phyloP scores from a whole-genome alignment of 495 filamentous ascomycete genomes.

The Hypoxylon cercidicola region DNA sequence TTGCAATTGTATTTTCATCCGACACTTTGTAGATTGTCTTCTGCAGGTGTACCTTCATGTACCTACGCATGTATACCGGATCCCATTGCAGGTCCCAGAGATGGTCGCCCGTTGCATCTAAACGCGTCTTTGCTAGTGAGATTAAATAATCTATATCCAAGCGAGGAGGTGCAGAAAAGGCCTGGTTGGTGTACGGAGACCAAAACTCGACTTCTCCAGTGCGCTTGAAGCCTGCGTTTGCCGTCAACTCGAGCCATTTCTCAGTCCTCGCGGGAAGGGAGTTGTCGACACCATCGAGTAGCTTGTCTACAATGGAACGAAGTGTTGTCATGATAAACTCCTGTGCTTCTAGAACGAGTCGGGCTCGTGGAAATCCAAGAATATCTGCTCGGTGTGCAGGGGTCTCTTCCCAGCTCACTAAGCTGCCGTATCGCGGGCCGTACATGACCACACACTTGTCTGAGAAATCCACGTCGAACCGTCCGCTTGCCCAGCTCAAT shows the following conservation, averaged over 20 bases:
- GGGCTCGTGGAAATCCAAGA: constrained; percentile 21
- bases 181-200: constrained; percentile 6
- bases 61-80: neutral
- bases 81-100: neutral
- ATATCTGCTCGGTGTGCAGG: constrained; percentile 30
- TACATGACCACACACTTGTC: constrained; percentile 17
- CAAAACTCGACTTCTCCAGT: constrained; percentile 8
- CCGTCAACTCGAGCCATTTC: constrained; percentile 7
- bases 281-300: neutral
- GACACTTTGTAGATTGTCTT: neutral
- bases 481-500: constrained; percentile 7
- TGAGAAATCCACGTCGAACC: constrained; percentile 13
- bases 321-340: constrained; percentile 11
- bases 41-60: neutral
- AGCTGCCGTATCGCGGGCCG: constrained; percentile 8
- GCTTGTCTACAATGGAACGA: constrained; percentile 2
- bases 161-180: neutral
- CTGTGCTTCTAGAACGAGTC: constrained; percentile 29
- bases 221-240: constrained; percentile 4
- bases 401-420: constrained; percentile 35
- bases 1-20: neutral
- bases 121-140: neutral
- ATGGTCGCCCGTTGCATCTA: neutral
- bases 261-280: neutral
- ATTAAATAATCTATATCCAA: neutral